These are phyloP conservation scores for Chytriomyces confervae DNA, from an alignment of 192 early-diverging fungal species.

Conservation along the genomic window DNA sequence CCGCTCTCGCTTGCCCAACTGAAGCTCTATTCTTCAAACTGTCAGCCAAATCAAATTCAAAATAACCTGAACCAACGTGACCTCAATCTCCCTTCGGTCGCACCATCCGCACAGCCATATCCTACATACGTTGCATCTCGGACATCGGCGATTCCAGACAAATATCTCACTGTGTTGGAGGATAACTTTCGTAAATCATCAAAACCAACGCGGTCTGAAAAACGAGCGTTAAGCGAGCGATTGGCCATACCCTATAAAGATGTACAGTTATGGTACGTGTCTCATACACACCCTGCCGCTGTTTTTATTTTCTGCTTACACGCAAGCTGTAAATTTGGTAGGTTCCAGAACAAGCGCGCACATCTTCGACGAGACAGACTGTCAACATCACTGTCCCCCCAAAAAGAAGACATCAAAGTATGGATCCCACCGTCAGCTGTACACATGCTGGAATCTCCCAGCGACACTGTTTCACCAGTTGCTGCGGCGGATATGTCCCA, in stretches of 20 bases:
- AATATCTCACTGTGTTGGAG: background rate
- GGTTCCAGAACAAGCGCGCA: background rate
- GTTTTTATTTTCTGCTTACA: background rate
- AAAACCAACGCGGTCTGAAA: constrained; percentile 16
- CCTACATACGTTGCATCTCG: no score
- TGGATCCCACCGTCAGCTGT: background rate
- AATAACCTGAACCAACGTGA: no score
- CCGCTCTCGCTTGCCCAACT: no score
- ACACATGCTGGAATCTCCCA: background rate
- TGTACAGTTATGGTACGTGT: constrained; percentile 11
- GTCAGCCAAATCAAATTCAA: no score
- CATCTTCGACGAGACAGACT: background rate
- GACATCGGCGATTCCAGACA: background rate
- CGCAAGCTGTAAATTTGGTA: background rate
- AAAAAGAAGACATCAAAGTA: background rate
- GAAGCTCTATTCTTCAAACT: no score
- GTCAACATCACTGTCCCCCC: background rate
- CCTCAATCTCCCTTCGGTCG: no score
- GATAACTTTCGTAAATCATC: background rate
- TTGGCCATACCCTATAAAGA: background rate
- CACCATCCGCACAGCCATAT: no score
- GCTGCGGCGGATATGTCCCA: no score
- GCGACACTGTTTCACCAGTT: background rate
- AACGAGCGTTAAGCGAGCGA: background rate
- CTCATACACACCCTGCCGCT: background rate